Percentiles rank a stretch among this genome's conserved stretches.
These are phyloP conservation scores for Podospora fimiseda DNA, from an alignment of 495 filamentous ascomycete genomes.

Conservation along the genomic window DNA sequence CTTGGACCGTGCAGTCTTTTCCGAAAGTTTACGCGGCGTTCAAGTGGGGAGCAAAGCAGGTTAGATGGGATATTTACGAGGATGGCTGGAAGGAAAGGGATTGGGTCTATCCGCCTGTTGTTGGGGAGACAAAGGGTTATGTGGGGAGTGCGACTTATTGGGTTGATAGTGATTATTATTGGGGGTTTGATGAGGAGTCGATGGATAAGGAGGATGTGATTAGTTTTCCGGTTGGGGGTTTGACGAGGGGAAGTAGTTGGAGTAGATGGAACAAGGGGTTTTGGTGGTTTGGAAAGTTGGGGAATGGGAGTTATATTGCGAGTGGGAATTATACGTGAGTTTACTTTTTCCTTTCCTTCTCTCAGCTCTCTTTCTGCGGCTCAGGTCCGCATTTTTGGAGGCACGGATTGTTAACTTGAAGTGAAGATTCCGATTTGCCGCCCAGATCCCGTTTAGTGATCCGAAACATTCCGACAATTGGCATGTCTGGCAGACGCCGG, in stretches of 20 bases:
- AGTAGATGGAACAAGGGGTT: conserved; percentile 16
- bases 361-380: not conserved
- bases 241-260: conserved; percentile 14
- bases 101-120: conserved; percentile 33
- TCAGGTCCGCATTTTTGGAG: no score
- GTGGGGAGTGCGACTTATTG: conserved; percentile 29
- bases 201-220: conserved; percentile 19
- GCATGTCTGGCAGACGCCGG: conserved; percentile 18
- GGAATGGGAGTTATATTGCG: conserved; percentile 27
- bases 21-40: conserved; percentile 22
- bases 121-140: conserved; percentile 27
- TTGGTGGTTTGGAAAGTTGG: conserved; percentile 32
- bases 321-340: conserved; percentile 33
- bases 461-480: conserved; percentile 23
- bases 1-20: conserved; percentile 10
- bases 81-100: conserved; percentile 20
- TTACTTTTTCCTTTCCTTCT: not conserved
- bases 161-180: conserved; percentile 10
- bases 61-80: conserved; percentile 28
- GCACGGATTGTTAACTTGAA: no score
- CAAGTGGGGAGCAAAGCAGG: conserved; percentile 24
- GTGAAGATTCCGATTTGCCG: conserved; percentile 26
- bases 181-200: conserved; percentile 12
- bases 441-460: conserved; percentile 22
- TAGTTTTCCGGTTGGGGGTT: conserved; percentile 24